Evolutionary conservation across 2,329 filamentous ascomycete genomes (phyloP), one percentile per base, ranked within the genome.

Genomic region (Ceratocystis cubensis): DNA sequence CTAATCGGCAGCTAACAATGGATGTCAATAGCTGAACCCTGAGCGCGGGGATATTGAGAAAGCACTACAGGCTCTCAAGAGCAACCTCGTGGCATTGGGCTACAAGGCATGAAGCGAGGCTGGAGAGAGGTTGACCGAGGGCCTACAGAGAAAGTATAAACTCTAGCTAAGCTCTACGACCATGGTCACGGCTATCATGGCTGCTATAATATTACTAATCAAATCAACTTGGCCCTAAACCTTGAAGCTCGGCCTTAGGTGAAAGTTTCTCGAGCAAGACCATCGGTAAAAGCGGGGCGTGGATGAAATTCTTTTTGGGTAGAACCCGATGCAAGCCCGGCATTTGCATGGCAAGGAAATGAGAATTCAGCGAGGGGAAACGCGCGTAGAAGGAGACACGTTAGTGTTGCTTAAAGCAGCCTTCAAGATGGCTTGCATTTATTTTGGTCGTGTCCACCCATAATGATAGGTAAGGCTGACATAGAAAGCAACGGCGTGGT

Each of bases 1-100:
- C 37, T 41, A 8, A 41, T 4, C 13, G 37, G 3, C 3, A 41
- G 30, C 46, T 65, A 65, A 70, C 65, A 1, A 10, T 33, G 22
- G 1, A 13, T 41, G 37, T 5, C 41, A 57, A 68, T 65, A 86
- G 78, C 89, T 87, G 72, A 90, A 96, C 73, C 83, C 89, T 33
- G 84, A 84, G 69, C 83, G 92, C 69, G 82, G 82, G 64, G 91
- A 99, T 74, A 85, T 97, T 71, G 89, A 95, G 70, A 88, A 88
- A 72, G 94, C 93, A 1, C 81, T 97, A 69, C 80, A 85, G 71
- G 88, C 89, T 57, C 77, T 99, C 71, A 86, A 88, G 78, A 84
- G 86, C 66, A 85, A 87, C 7, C 78, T 97, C 69, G 75, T 79
- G 1, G 92, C 96, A 76, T 87, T 85, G 66, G 90, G 91, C 64